These are phyloP conservation scores for Vaccinium vitisidaea DNA, from an alignment of 148 eudicot genomes.

Conservation along the genomic window DNA sequence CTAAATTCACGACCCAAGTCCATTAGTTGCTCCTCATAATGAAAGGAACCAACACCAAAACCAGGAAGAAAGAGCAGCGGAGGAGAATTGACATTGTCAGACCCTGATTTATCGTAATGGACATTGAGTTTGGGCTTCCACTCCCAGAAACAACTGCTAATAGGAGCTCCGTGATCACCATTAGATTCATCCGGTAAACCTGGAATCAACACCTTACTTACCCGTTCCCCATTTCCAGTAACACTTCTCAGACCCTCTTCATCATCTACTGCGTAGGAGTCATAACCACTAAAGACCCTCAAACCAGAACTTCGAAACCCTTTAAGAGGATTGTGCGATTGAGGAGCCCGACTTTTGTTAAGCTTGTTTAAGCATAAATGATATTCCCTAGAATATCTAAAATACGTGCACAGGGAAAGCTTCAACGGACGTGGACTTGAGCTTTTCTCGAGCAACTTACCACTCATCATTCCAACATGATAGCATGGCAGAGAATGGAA, in stretches of 20 bases:
- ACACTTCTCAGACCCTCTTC: conserved; percentile 33
- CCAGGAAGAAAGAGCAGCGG: conserved; percentile 88
- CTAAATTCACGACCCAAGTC: conserved; percentile 86
- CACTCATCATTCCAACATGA: conserved; percentile 26
- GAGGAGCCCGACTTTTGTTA: conserved; percentile 14
- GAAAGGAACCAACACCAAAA: conserved; percentile 96
- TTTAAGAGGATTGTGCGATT: conserved; percentile 23
- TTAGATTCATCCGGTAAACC: conserved; percentile 64
- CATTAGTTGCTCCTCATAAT: conserved; percentile 83
- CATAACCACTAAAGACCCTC: conserved; percentile 38
- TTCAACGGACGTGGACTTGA: conserved; percentile 6
- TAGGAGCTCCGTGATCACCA: conserved; percentile 56
- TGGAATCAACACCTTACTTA: conserved; percentile 65
- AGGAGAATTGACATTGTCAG: conserved; percentile 61
- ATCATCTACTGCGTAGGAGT: conserved; percentile 45
- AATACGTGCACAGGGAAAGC: conserved; percentile 13
- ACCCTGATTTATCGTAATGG: conserved; percentile 73
- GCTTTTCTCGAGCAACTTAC: conserved; percentile 28
- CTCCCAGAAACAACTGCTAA: conserved; percentile 67
- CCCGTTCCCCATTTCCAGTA: conserved; percentile 30
- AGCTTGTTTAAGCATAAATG: conserved; percentile 23
- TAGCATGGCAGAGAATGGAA: conserved; percentile 41
- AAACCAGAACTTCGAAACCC: conserved; percentile 30
- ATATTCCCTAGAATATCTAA: conserved; percentile 18
- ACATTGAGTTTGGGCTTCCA: conserved; percentile 85